Evolutionary conservation across 1,139 yeast species (phyloP).

Genomic region (Lodderomyces oxycetoniae): DNA sequence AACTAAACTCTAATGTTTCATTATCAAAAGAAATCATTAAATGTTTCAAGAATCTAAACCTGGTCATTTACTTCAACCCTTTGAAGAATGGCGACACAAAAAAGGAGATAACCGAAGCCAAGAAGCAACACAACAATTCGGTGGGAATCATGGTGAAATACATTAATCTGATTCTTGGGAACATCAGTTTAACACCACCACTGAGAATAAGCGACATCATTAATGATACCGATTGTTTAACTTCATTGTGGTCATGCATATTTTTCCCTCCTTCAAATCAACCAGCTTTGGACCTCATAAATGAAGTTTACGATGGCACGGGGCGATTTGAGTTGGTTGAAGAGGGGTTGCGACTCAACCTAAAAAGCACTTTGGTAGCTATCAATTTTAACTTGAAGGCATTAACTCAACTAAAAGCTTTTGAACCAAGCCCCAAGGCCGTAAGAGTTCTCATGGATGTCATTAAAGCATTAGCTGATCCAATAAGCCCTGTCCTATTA

Average conservation of each 20-base stretch:
- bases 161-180: conserved; percentile 28
- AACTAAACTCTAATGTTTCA: conserved; percentile 31
- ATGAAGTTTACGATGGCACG: conserved; percentile 64
- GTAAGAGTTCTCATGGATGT: conserved; percentile 75
- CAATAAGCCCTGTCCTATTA: conserved; percentile 49
- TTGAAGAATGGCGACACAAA: conserved; percentile 21
- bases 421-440: conserved; percentile 73
- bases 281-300: conserved; percentile 65
- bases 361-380: conserved; percentile 43
- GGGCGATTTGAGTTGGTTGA: conserved; percentile 71
- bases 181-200: conserved; percentile 40
- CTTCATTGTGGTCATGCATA: conserved; percentile 67
- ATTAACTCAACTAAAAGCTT: conserved; percentile 47
- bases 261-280: conserved; percentile 60
- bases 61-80: conserved; percentile 32
- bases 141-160: conserved; percentile 21
- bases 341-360: conserved; percentile 43
- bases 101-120: conserved; percentile 22
- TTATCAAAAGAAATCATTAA: conserved; percentile 38
- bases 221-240: conserved; percentile 23
- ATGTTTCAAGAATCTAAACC: conserved; percentile 41
- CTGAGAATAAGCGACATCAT: conserved; percentile 34
- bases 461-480: conserved; percentile 58
- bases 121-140: conserved; percentile 31
- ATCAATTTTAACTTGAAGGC: conserved; percentile 43